These are phyloP conservation scores for Paraconiothyrium brasiliense DNA, from an alignment of 2,329 filamentous ascomycete species.

Conservation along the genomic window DNA sequence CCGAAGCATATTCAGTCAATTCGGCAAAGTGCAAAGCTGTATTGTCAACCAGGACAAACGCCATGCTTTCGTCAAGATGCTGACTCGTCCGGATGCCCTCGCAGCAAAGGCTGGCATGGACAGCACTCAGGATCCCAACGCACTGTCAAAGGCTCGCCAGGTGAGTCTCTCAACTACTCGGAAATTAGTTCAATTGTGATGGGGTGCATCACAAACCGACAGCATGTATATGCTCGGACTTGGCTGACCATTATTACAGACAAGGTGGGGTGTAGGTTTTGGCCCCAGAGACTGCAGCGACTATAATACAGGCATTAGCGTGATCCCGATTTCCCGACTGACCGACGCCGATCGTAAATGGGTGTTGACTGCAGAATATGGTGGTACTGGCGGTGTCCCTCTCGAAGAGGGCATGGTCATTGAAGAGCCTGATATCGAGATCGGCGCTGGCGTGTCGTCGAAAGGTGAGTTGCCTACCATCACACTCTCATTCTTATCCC, in stretches of 20 bases:
- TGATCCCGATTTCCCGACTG: conserved; percentile 90
- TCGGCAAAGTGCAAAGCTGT: conserved; percentile 91
- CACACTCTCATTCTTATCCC: background rate
- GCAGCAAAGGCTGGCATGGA: conserved; percentile 89
- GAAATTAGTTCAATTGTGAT: background rate
- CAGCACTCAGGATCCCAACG: conserved; percentile 74
- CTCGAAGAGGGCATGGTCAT: conserved; percentile 88
- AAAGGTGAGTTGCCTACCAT: conserved; percentile 67
- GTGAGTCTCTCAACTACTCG: conserved; percentile 32
- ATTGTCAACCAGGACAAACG: conserved; percentile 98
- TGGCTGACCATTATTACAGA: conserved; percentile 62
- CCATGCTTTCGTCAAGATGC: conserved; percentile 99
- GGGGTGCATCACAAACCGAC: too few species aligned
- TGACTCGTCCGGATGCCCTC: conserved; percentile 85
- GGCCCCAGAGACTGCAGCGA: conserved; percentile 97
- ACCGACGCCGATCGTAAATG: conserved; percentile 98
- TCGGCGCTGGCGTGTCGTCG: conserved; percentile 94
- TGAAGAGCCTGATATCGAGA: conserved; percentile 98
- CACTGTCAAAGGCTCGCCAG: conserved; percentile 68
- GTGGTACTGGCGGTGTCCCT: conserved; percentile 84
- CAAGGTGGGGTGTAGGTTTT: conserved; percentile 97
- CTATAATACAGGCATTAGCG: conserved; percentile 88
- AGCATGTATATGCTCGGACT: background rate
- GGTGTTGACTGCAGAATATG: conserved; percentile 93
- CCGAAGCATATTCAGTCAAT: conserved; percentile 79